Evolutionary conservation across 2,329 filamentous ascomycete species (phyloP), one percentile per base, ranked within the genome.

Genomic region (Hymenoscyphus repandus): DNA sequence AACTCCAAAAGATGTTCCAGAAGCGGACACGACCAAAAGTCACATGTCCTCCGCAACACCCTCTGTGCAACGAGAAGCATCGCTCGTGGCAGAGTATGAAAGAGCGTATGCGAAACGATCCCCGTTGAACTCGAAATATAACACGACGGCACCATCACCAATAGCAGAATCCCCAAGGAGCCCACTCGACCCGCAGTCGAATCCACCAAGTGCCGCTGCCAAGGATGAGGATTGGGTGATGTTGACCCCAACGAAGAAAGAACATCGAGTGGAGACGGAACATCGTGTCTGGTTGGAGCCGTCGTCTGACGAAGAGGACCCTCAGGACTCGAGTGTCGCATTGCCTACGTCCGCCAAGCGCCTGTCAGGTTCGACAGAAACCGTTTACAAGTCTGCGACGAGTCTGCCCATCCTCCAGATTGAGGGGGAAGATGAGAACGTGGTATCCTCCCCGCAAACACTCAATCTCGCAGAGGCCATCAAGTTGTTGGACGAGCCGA

Each of bases 321-420:
- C 60, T 2, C 32, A 32, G n/a, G 33, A 39, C 3, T 42, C 53
- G 4, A 57, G 54, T 27, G 40, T 58, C 7, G 12, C 54, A 13
- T 31, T 56, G n/a, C 57, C 53, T 20, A 56, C 72, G 58, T 66
- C 68, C 33, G 67, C 63, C 6, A 63, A 63, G 11, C 62, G 63
- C 31, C 65, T 70, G 5, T 70, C 73, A 37, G 67, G 67, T 5
- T 72, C 72, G 30, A 70, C 70, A 12, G 69, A 70, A 53, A 70
- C 73, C 10, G 63, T 71, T 7, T 73, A 74, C 58, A 71, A 72
- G 55, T 74, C 74, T 15, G 72, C 69, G n/a, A 68, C 70, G 13
- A 74, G 70, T 54, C 62, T 77, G 45, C 74, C 75, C 30, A 72
- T 74, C 46, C 69, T 80, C 39, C 73, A 74, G 45, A 60, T 80